A percentile compares a stretch with the other conserved stretches of the same genome.
Conservation (phyloP, 169 alveolate species). For the Plasmodium relictum region DNA sequence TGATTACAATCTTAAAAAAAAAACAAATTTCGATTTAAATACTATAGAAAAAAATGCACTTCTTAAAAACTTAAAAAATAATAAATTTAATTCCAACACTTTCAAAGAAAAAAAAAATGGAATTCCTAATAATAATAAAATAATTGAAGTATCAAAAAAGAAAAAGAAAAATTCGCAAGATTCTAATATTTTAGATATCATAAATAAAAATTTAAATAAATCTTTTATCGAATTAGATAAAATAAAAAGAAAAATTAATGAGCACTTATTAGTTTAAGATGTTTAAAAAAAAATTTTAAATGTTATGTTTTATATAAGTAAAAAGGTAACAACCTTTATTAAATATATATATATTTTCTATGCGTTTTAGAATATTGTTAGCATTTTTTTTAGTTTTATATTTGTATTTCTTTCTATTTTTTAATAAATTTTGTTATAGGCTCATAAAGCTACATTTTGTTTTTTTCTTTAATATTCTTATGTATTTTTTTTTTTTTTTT, state of each 20-base stretch:
- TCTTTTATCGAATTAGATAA: slow-evolving; percentile 40
- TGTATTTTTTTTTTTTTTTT: no score
- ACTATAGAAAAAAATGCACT: slow-evolving; percentile 18
- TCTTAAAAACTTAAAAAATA: neutral
- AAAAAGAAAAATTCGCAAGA: slow-evolving; percentile 16
- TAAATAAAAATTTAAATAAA: slow-evolving; percentile 45
- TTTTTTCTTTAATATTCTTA: no score
- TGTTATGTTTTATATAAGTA: neutral
- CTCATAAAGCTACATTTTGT: no score
- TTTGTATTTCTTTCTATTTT: no score
- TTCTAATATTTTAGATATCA: slow-evolving; percentile 33
- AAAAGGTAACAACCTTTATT: neutral
- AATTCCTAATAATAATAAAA: neutral
- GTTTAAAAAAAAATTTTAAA: neutral
- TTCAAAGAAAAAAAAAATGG: slow-evolving; percentile 1
- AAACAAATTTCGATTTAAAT: neutral
- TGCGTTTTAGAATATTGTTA: neutral
- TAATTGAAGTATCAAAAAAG: neutral
- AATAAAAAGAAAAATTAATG: slow-evolving; percentile 39
- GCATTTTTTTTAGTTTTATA: no score
- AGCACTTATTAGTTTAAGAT: slow-evolving; percentile 8
- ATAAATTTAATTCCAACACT: neutral
- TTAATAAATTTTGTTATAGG: no score
- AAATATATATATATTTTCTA: neutral
- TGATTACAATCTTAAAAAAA: slow-evolving; percentile 1